These are phyloP conservation scores for Diaporthe longicolla DNA, from an alignment of 2,329 filamentous ascomycete genomes.

Conservation along the genomic window DNA sequence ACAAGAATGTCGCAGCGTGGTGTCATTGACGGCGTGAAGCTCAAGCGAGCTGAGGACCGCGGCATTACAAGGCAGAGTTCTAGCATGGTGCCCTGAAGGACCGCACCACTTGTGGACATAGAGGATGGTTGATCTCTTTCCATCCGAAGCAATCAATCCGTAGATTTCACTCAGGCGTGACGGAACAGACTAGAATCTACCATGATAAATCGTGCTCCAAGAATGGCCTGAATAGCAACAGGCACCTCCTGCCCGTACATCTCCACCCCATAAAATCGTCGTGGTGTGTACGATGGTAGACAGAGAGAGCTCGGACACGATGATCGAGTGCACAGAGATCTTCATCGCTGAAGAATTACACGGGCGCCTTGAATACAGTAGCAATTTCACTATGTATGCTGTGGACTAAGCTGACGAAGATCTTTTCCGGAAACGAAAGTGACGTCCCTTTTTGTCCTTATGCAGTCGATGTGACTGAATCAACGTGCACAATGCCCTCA, in stretches of 20 bases:
- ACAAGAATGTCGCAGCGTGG: not conserved
- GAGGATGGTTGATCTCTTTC: not conserved
- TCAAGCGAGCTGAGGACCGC: not conserved
- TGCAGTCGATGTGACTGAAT: not conserved
- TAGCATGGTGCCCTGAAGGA: not conserved
- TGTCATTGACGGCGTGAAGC: not conserved
- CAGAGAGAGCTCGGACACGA: not conserved
- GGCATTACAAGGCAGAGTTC: not conserved
- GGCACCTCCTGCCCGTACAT: not conserved
- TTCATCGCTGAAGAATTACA: not conserved
- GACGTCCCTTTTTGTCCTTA: not conserved
- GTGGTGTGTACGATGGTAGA: not conserved
- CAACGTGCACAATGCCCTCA: not conserved
- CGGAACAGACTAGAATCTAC: not conserved
- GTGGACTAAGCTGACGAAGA: not conserved
- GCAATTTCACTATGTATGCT: not conserved
- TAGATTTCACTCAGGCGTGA: not conserved
- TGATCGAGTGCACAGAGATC: not conserved
- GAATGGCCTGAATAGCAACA: not conserved
- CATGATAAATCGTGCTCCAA: not conserved
- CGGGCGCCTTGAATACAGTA: not conserved
- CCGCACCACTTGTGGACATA: not conserved
- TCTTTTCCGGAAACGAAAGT: not conserved
- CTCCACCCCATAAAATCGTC: not conserved
- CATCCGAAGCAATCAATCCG: not conserved